These are phyloP conservation scores for Phytopythium chamaehyphon DNA, from an alignment of 352 stramenopile genomes.

Conservation along the genomic window DNA sequence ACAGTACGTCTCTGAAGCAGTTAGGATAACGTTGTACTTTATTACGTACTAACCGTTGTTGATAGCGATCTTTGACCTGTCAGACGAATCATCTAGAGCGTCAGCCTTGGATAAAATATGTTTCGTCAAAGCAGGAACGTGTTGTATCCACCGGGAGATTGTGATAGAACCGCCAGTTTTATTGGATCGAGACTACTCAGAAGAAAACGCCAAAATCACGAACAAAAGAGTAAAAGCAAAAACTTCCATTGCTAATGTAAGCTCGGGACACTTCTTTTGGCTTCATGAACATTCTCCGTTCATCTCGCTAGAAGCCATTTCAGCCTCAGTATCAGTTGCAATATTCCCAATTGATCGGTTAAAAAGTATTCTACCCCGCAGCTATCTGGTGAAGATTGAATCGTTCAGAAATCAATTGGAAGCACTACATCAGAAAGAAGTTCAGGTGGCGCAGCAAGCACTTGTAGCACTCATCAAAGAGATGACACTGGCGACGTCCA, in stretches of 20 bases:
- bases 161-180: background rate
- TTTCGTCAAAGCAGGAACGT: slow-evolving; percentile 50
- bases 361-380: slow-evolving; percentile 36
- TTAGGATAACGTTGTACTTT: background rate
- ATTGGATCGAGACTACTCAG: background rate
- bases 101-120: slow-evolving; percentile 20
- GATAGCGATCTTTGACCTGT: slow-evolving; percentile 18
- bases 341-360: slow-evolving; percentile 48
- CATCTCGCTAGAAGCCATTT: slow-evolving; percentile 36
- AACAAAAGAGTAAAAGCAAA: background rate
- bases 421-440: slow-evolving; percentile 29
- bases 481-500: slow-evolving; percentile 17
- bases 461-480: slow-evolving; percentile 48
- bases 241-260: slow-evolving; percentile 49
- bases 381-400: slow-evolving; percentile 22
- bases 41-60: slow-evolving; percentile 9
- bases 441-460: slow-evolving; percentile 26
- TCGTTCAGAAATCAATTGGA: slow-evolving; percentile 15
- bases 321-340: slow-evolving; percentile 35
- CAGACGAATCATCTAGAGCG: background rate
- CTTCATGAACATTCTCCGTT: slow-evolving; percentile 33
- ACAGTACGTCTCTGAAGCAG: slow-evolving; percentile 22
- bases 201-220: background rate
- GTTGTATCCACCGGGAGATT: slow-evolving; percentile 35
- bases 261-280: slow-evolving; percentile 52